Conservation (phyloP, 225 moss, liverwort and hornwort genomes). For the Anthoceros angustus region DNA sequence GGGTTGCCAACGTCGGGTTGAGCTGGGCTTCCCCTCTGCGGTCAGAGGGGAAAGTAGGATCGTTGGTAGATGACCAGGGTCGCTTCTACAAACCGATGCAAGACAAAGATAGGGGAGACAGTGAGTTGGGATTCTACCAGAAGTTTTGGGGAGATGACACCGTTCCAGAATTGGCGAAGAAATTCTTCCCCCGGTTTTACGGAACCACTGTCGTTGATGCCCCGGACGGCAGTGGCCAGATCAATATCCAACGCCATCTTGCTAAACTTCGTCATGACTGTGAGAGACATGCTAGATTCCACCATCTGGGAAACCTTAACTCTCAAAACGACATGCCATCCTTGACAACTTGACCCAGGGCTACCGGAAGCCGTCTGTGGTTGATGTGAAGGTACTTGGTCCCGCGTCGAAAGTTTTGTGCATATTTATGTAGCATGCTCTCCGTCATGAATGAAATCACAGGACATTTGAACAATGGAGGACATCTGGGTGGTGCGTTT, state of each 20-base stretch:
- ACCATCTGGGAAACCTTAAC: constrained; percentile 11
- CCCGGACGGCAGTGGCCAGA: constrained; percentile 17
- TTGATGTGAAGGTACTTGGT: constrained; percentile 70
- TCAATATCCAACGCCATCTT: constrained; percentile 56
- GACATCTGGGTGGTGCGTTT: not conserved
- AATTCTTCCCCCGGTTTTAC: constrained; percentile 56
- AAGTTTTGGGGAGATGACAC: constrained; percentile 35
- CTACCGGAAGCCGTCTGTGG: constrained; percentile 49
- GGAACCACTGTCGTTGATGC: constrained; percentile 36
- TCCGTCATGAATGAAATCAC: not conserved
- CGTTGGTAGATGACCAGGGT: constrained; percentile 57
- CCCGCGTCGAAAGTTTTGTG: not conserved
- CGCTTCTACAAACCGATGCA: constrained; percentile 86
- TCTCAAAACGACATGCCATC: constrained; percentile 46
- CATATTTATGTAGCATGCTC: not conserved
- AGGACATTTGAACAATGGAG: not conserved
- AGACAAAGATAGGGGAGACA: constrained; percentile 51
- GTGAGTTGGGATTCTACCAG: constrained; percentile 56
- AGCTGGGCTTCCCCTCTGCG: not conserved
- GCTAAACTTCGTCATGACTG: not conserved
- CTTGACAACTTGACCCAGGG: constrained; percentile 75
- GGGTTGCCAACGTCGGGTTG: not conserved
- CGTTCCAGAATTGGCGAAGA: constrained; percentile 28
- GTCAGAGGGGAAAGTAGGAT: constrained; percentile 49
- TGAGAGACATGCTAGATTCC: not conserved